phyloP scores from a whole-genome alignment of 352 stramenopile species.

The Phytopythium mirpurense region DNA sequence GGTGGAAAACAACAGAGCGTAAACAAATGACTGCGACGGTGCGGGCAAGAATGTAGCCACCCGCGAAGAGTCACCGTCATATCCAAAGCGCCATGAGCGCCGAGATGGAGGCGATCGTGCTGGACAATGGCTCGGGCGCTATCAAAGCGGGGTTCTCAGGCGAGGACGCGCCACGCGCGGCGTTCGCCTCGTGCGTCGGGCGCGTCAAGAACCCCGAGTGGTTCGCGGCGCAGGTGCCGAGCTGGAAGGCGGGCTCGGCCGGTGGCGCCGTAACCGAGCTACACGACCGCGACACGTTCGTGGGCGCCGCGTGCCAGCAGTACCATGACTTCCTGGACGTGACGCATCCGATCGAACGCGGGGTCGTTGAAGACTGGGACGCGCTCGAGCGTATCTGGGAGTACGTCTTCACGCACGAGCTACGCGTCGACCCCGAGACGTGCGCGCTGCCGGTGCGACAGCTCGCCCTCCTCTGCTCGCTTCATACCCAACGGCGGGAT shows the following conservation, averaged over 20 bases:
- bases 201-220: constrained; percentile 78
- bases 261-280: constrained; percentile 19
- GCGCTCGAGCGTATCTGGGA: constrained; percentile 84
- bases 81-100: constrained; percentile 1
- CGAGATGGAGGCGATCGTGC: constrained; percentile 71
- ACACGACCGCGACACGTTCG: constrained; percentile 70
- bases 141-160: constrained; percentile 82
- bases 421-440: constrained; percentile 72
- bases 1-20: no score
- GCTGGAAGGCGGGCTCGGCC: constrained; percentile 27
- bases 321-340: constrained; percentile 66
- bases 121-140: constrained; percentile 82
- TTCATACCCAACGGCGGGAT: no score
- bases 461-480: not conserved
- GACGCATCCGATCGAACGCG: constrained; percentile 69
- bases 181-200: constrained; percentile 68
- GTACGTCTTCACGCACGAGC: constrained; percentile 75
- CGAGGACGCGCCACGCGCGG: constrained; percentile 73
- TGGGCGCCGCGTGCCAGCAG: constrained; percentile 54
- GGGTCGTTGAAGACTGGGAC: constrained; percentile 81
- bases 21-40: no score
- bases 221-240: constrained; percentile 56
- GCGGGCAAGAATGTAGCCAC: constrained; percentile 6
- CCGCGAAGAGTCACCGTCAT: not conserved
- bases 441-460: constrained; percentile 43